Evolutionary conservation across 2,329 filamentous ascomycete genomes (phyloP), one percentile per base, ranked within the genome.

Genomic region (Sclerotinia nivalis): DNA sequence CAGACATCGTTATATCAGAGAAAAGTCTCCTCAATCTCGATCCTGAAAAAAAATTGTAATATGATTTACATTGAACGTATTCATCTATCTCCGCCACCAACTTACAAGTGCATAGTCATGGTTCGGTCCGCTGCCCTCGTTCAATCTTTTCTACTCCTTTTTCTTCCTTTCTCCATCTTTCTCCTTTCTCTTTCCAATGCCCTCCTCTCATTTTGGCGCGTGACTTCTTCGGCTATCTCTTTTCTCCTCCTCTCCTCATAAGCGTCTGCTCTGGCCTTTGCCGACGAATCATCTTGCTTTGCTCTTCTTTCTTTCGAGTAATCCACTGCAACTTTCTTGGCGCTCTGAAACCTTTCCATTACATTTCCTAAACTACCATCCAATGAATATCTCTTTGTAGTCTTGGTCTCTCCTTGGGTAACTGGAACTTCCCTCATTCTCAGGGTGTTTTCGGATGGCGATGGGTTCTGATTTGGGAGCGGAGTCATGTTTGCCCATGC

Each of bases 401-500:
- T 20, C 37, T 12, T 40, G 22, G 47, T 25, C 9, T 40, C 47
- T 40, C 31, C 61, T 8, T 12, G 47, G 13, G 47, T 22, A 52
- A n/a, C 34, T 8, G 47, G 15, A 28, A 43, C 9, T 22, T 52
- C 47, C 28, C 34, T 65, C 61, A 65, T 65, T 22, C 31, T 65
- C n/a, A 65, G n/a, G n/a, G 47, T 52, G 1, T 20, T 52, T 18
- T 52, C 13, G 10, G 61, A 25, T 43, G 47, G 18, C 43, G 47
- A 40, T 28, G 66, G 3, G 70, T 64, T 13, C 62, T 59, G n/a
- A 66, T 71, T 28, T 65, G 73, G 71, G 4, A 74, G 43, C 4
- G 75, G 73, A n/a, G 73, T 66, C 69, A 86, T 80, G 28, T 81
- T 80, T 20, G 81, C 75, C 70, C 72, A 74, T 1, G 72, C 69